Percentiles rank a stretch among this genome's conserved stretches.
phyloP scores from a whole-genome alignment of 2,329 filamentous ascomycete species.

The Colletotrichum ledebouriae region DNA sequence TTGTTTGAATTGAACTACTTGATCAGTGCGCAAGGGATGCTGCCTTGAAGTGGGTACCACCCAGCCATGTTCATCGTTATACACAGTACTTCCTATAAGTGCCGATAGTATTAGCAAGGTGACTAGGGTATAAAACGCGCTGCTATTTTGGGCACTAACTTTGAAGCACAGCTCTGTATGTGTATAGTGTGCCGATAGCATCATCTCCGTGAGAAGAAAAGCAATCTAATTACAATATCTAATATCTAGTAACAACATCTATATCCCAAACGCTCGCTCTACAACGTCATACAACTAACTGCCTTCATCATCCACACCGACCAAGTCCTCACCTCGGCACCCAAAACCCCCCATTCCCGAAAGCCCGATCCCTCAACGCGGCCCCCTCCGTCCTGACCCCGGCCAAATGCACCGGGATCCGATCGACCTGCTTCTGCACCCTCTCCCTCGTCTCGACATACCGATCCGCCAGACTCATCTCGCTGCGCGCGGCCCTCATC shows the following conservation, averaged over 20 bases:
- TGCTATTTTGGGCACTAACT: no score
- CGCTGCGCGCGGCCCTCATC: constrained; percentile 55
- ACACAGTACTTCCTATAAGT: no score
- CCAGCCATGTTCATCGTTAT: no score
- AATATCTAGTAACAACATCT: neutral
- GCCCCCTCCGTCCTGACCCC: constrained; percentile 68
- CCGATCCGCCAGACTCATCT: constrained; percentile 59
- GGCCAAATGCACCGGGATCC: constrained; percentile 69
- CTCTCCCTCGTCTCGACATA: constrained; percentile 62
- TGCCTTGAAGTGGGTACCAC: no score
- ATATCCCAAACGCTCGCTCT: neutral
- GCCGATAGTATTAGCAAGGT: no score
- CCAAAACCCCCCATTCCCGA: constrained; percentile 65
- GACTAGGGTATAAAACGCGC: no score
- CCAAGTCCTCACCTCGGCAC: constrained; percentile 52
- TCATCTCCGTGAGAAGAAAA: neutral
- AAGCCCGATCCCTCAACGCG: constrained; percentile 61
- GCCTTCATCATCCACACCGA: neutral
- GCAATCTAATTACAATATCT: no score
- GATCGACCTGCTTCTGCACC: constrained; percentile 68
- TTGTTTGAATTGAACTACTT: no score
- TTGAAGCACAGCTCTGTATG: no score
- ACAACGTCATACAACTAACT: no score
- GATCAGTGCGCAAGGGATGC: no score
- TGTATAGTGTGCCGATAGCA: no score